Base-by-base conservation (phyloP, 139 green algal species). In the Nannochloris sp. region DNA sequence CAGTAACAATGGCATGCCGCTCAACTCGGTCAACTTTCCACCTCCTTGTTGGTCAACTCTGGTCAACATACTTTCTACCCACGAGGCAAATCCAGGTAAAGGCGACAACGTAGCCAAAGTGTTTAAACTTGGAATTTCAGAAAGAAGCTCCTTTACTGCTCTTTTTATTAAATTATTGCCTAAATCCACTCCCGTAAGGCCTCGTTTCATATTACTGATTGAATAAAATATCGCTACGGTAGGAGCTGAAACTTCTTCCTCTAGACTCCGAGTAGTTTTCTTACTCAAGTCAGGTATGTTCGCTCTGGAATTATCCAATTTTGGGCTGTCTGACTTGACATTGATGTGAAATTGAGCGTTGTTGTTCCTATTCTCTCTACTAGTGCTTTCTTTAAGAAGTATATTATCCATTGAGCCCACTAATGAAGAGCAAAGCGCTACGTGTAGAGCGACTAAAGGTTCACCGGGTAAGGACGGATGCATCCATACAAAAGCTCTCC, bases 111-210 rank as follows among this genome's bases (percentile, higher is more conserved):
- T 95, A 6, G 70, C 75, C 31, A 95, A 79, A 1, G 59, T 76
- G 15, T 60, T 9, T 6, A 91, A 23, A 44, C 36, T 61, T 30
- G 80, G 81, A 27, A 83, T 54, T 72, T 87, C 78, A 0, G 48
- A 46, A 60, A 78, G 60, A 45, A 89, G 60, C 4, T 30, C 6
- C 35, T 76, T 44, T 3, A 72, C 72, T 74, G 53, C 63, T 29
- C 65, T 70, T 68, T 90, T 90, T 74, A 95, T 94, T 10, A 94
- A 76, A 53, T 83, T 87, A 72, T 90, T 85, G 32, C 88, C 88
- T 15, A 95, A 67, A 29, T 95, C 87, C n/a, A 95, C 75, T 1
- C 87, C 85, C 8, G 55, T 27, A 25, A 95, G 72, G 1, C 85
- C 85, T 31, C 25, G 56, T 73, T 93, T 76, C 10, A 68, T 78